A percentile compares a stretch with the other conserved stretches of the same genome.
phyloP scores from a whole-genome alignment of 2,329 filamentous ascomycete species.

The Cladorrhinum sp. region DNA sequence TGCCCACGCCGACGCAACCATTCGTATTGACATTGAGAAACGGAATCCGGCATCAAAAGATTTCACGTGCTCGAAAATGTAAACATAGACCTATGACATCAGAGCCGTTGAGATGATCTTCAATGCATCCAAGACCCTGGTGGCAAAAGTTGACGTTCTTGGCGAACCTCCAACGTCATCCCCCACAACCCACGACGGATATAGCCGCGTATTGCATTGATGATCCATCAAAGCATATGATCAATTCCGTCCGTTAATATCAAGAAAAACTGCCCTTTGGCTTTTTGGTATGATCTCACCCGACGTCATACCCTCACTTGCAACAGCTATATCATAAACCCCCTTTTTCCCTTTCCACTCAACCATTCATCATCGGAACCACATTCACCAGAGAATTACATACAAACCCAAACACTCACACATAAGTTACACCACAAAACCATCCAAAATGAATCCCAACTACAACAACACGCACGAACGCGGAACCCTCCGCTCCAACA shows the following conservation, averaged over 20 bases:
- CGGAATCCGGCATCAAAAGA: neutral
- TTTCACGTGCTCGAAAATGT: neutral
- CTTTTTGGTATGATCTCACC: neutral
- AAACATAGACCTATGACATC: neutral
- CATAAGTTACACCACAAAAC: neutral
- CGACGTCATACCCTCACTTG: neutral
- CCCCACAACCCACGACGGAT: neutral
- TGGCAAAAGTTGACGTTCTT: neutral
- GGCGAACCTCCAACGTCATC: neutral
- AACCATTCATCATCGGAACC: neutral
- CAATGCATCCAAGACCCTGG: neutral
- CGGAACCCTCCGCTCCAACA: conserved; percentile 16
- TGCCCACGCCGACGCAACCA: too few species aligned
- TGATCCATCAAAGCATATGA: neutral
- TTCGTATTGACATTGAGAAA: too few species aligned
- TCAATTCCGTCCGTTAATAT: too few species aligned
- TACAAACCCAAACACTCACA: neutral
- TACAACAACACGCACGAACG: conserved; percentile 17
- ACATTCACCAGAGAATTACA: too few species aligned
- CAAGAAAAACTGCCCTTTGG: neutral
- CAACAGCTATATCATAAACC: neutral
- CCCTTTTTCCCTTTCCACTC: neutral
- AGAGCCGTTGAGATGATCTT: neutral
- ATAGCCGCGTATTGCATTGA: neutral
- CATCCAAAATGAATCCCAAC: conserved; percentile 15